Percentiles rank a stretch among this genome's conserved stretches.
Evolutionary conservation across 371 early-diverging fungal genomes (phyloP).

Genomic region (Apophysomyces ossiformis): DNA sequence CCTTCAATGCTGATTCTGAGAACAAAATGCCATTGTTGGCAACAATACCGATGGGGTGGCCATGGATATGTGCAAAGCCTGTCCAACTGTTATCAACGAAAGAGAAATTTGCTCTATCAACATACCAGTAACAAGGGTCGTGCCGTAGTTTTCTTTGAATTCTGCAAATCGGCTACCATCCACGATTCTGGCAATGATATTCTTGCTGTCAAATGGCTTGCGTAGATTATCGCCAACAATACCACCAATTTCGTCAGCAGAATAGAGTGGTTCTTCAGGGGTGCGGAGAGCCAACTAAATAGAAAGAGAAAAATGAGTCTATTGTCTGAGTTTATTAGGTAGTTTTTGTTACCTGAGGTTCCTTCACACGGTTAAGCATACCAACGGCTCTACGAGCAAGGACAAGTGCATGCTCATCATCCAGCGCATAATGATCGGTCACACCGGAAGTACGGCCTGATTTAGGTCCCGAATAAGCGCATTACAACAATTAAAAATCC

Average conservation of each 20-base stretch:
- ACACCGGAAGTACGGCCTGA: constrained; percentile 85
- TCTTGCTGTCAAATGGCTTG: constrained; percentile 90
- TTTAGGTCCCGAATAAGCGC: neutral
- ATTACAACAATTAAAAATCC: neutral
- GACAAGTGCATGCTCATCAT: constrained; percentile 92
- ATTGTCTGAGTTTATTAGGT: neutral
- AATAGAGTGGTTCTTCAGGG: constrained; percentile 86
- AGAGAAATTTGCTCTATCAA: neutral
- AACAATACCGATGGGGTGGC: constrained; percentile 95
- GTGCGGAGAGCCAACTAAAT: constrained; percentile 48
- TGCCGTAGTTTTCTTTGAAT: constrained; percentile 96
- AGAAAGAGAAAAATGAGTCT: neutral
- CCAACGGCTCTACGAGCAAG: constrained; percentile 88
- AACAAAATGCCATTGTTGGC: constrained; percentile 98
- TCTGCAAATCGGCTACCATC: constrained; percentile 95
- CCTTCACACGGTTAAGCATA: constrained; percentile 82
- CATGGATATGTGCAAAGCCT: constrained; percentile 94
- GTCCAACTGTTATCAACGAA: neutral
- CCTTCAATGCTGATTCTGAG: constrained; percentile 95
- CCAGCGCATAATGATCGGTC: constrained; percentile 93
- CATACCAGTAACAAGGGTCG: constrained; percentile 87
- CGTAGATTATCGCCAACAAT: constrained; percentile 94
- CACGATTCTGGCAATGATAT: constrained; percentile 96
- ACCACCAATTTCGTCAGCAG: constrained; percentile 88
- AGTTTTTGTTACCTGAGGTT: constrained; percentile 44